Base-by-base conservation (phyloP, 1,284 basidiomycete species). In the Neolentinus lepideus region DNA sequence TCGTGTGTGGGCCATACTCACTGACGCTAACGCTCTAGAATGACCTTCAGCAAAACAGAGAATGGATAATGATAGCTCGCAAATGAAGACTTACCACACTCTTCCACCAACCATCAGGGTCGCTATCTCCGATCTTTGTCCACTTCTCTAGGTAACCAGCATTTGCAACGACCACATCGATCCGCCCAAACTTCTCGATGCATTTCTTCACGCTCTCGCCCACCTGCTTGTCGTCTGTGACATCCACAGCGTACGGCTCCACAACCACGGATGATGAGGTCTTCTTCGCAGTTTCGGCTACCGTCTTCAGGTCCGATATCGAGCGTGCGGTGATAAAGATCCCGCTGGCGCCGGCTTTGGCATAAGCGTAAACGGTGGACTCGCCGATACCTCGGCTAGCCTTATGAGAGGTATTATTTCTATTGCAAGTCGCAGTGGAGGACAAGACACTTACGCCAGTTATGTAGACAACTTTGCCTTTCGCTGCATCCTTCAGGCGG, bases 161-260 rank as follows among this genome's bases (percentile, higher is more conserved):
- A 51, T 62, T 62, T 12, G 60, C 58, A 27, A 62, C 38, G 14
- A 56, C 35, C 24, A 62, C 43, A 45, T 62, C 61, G 29, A 62
- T 51, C 27, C 46, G 57, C 9, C 60, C 61, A 29, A 59, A 61
- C 29, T 21, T 54, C 3, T 48, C 55, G 1, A 61, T 8, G 24
- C 47, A 50, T n/a, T 29, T 25, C 47, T 25, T 50, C 10, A 50
- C 47, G 47, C 47, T 50, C 27, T 50, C 47, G 22, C 47, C 47
- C 6, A 50, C 47, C 12, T 14, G 14, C n/a, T 50, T n/a, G 4
- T 8, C 24, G 22, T 50, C 52, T 3, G 56, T 50, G 1, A 35
- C 59, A 24, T 55, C 45, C n/a, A 61, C 57, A 31, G 57, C 55
- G 29, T 58, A 57, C 16, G 58, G 53, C 35, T 51, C 25, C 11